Conservation (phyloP, 768 basidiomycete species). For the Suillus ampliporus region DNA sequence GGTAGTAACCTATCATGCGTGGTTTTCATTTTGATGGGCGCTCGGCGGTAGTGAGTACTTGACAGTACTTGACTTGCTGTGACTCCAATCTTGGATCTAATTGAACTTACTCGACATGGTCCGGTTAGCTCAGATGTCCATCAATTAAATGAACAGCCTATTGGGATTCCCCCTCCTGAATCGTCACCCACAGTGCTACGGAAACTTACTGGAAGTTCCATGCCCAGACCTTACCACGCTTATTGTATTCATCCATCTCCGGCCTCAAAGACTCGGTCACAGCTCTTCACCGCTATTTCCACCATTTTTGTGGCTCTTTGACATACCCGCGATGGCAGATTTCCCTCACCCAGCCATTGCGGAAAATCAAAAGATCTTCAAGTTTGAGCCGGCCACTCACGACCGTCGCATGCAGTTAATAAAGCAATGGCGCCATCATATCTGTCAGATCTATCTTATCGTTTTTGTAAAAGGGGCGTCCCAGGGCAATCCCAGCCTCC, state of each 20-base stretch:
- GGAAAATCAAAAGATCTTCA: background rate
- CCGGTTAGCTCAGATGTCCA: background rate
- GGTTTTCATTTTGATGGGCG: background rate
- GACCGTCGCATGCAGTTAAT: background rate
- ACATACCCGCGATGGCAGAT: background rate
- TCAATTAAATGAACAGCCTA: slow-evolving; percentile 1
- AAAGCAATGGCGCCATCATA: background rate
- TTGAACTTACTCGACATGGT: background rate
- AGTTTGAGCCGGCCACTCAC: background rate
- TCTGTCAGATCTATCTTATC: background rate
- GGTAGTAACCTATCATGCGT: background rate
- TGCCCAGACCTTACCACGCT: background rate
- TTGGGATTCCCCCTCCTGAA: background rate
- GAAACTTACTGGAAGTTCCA: background rate
- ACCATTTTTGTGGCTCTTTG: too few relatives aligned
- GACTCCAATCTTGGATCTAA: slow-evolving; percentile 6
- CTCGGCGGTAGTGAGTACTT: background rate
- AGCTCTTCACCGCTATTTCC: too few relatives aligned
- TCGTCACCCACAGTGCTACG: background rate
- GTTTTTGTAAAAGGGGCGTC: background rate
- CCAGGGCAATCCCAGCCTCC: too few relatives aligned
- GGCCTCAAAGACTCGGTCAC: background rate
- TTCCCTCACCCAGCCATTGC: background rate
- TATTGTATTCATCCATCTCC: background rate
- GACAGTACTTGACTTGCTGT: too few relatives aligned